These are phyloP conservation scores for Colletotrichum destructivum DNA, from an alignment of 2,329 filamentous ascomycete species.

Conservation along the genomic window DNA sequence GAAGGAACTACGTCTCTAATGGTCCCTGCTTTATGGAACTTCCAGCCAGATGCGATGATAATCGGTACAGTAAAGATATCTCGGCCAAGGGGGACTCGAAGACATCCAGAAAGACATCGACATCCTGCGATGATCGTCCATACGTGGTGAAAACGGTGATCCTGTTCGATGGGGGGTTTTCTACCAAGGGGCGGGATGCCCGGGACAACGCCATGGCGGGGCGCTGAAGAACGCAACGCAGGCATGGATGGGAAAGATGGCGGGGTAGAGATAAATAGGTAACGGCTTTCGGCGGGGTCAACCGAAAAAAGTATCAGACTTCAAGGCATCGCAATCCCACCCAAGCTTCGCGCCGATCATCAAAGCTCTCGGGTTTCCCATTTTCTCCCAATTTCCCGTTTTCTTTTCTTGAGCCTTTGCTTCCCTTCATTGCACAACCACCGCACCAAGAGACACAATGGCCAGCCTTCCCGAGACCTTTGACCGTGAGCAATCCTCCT, in stretches of 20 bases:
- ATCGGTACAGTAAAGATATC: not conserved
- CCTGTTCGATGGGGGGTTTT: conserved; percentile 15
- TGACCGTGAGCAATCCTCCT: conserved; percentile 62
- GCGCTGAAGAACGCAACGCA: conserved; percentile 37
- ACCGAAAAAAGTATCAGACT: conserved; percentile 31
- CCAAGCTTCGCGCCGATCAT: conserved; percentile 2
- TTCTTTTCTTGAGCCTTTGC: not conserved
- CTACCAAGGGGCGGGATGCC: conserved; percentile 10
- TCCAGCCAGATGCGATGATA: not conserved
- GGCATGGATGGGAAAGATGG: conserved; percentile 22
- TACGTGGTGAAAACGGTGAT: conserved; percentile 25
- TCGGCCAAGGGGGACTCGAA: not conserved
- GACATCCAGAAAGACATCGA: not conserved
- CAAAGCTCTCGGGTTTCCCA: conserved; percentile 1
- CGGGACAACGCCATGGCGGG: conserved; percentile 36
- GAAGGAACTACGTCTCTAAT: not conserved
- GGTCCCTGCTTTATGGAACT: not conserved
- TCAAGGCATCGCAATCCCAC: conserved; percentile 1
- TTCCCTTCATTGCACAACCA: not conserved
- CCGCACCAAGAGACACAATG: conserved; percentile 55
- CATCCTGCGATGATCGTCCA: not conserved
- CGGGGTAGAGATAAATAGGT: conserved; percentile 25
- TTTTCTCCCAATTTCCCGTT: not conserved
- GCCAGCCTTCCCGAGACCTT: conserved; percentile 70
- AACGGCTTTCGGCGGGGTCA: conserved; percentile 32